Base-by-base conservation (phyloP, 306 rosid genomes). In the Boehmeria nivea region DNA sequence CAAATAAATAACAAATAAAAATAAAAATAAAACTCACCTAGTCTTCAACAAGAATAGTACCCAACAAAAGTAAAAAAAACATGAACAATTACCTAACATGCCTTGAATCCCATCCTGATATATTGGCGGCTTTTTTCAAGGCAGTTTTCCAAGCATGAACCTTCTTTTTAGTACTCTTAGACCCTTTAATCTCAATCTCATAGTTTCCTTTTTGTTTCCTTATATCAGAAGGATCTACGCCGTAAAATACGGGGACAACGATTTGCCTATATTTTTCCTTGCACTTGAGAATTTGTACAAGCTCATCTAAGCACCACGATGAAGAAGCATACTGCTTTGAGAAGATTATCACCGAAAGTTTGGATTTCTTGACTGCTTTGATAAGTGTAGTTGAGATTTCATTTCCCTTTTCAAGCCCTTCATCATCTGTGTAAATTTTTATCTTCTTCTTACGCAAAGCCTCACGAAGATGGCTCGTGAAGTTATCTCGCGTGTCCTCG, bases 71-170 rank as follows among this genome's bases (percentile, higher is more conserved):
- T n/a, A n/a, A 40, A n/a, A 4, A 40, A 40, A 11, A 40, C n/a
- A 40, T 40, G 2, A 40, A 40, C n/a, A 5, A 40, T 11, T 4
- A 40, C 45, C 21, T 18, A 63, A 39, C 60, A 15, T 7, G 8
- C 2, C 0, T 0, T 0, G 69, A 64, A 42, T 47, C 63, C 36
- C 36, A 47, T 0, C 71, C 71, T 13, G 71, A 18, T 0, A 36
- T 6, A 36, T 40, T 3, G 9, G 60, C 60, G 0, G 60, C 60
- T 11, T 55, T 4, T 2, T 13, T 20, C 46, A 55, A 55, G 10
- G 64, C 64, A n/a, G 3, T 19, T 12, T 24, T 59, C 64, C 64
- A 59, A n/a, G n/a, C n/a, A n/a, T n/a, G n/a, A n/a, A n/a, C n/a
- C n/a, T n/a, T n/a, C n/a, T n/a, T n/a, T n/a, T n/a, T 28, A 13